phyloP scores from a whole-genome alignment of 192 early-diverging fungal genomes.

The Backusella psychrophila region DNA sequence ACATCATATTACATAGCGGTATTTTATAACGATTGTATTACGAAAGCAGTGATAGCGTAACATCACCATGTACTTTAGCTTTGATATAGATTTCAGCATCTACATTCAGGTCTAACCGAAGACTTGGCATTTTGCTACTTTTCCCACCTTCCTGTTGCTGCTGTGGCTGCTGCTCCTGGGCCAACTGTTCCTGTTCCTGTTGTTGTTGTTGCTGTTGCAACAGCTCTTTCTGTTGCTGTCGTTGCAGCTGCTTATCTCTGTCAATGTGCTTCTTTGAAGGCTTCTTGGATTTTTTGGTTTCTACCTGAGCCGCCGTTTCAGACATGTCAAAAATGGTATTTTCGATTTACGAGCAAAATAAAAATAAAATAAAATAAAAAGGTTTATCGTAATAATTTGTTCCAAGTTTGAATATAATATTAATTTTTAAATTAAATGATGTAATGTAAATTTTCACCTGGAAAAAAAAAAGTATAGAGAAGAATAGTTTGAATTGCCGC shows the following conservation, averaged over 20 bases:
- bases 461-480: neutral
- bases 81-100: slow-evolving; percentile 11
- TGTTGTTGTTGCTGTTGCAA: neutral
- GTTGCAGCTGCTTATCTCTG: neutral
- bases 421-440: slow-evolving; percentile 1
- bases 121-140: slow-evolving; percentile 10
- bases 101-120: slow-evolving; percentile 18
- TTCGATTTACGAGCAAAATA: neutral
- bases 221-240: neutral
- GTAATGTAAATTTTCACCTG: neutral
- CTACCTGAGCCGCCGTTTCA: neutral
- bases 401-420: neutral
- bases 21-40: neutral
- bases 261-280: neutral
- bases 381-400: neutral
- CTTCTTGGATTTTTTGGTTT: neutral
- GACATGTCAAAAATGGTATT: neutral
- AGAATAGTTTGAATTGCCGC: neutral
- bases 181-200: neutral
- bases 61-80: slow-evolving; percentile 19
- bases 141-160: neutral
- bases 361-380: slow-evolving; percentile 1
- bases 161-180: neutral
- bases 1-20: neutral
- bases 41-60: slow-evolving; percentile 14